phyloP scores from a whole-genome alignment of 2,329 filamentous ascomycete species.

The Fonsecaea erecta region DNA sequence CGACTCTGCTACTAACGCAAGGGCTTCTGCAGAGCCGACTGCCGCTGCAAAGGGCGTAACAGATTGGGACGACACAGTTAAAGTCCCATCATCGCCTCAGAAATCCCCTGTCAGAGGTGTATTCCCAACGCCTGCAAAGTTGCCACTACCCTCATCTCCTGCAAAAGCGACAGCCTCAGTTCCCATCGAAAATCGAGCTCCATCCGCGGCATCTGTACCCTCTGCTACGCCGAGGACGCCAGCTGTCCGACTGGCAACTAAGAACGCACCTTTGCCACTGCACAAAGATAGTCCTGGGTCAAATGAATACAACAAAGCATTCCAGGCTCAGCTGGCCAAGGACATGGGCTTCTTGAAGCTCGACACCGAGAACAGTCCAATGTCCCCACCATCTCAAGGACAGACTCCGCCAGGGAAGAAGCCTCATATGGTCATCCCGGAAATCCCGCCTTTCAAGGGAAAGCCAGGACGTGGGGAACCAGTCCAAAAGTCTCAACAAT shows the following conservation, averaged over 20 bases:
- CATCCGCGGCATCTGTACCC: conserved; percentile 29
- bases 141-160: conserved; percentile 58
- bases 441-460: conserved; percentile 44
- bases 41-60: conserved; percentile 47
- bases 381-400: conserved; percentile 18
- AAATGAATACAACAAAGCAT: conserved; percentile 48
- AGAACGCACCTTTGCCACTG: conserved; percentile 37
- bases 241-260: conserved; percentile 50
- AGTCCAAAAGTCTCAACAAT: conserved; percentile 32
- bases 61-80: conserved; percentile 42
- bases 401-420: conserved; percentile 38
- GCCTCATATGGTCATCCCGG: conserved; percentile 40
- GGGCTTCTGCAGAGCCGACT: conserved; percentile 59
- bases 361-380: conserved; percentile 38
- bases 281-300: conserved; percentile 45
- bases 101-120: conserved; percentile 60
- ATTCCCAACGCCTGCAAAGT: conserved; percentile 59
- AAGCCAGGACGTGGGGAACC: conserved; percentile 36
- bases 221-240: conserved; percentile 53
- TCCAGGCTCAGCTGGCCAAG: conserved; percentile 49
- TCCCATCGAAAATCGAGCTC: neutral
- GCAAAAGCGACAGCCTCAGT: conserved; percentile 6
- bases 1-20: conserved; percentile 77
- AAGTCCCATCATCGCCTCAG: conserved; percentile 63
- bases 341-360: conserved; percentile 49